A percentile compares a stretch with the other conserved stretches of the same genome.
These are phyloP conservation scores for Aspergillus hiratsukae DNA, from an alignment of 2,329 filamentous ascomycete genomes.

Conservation along the genomic window DNA sequence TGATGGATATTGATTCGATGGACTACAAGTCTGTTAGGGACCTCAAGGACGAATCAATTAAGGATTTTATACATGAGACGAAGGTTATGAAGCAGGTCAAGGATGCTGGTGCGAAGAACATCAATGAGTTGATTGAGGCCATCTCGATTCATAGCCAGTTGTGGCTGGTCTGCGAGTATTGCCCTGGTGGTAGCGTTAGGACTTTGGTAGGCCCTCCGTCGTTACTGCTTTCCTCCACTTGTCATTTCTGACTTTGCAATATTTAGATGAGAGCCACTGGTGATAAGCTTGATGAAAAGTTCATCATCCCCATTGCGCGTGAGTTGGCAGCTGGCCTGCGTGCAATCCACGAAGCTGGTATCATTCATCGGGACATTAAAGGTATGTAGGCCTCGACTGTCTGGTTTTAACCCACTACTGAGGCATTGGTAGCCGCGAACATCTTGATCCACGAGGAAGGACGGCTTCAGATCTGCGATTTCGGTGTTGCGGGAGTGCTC, in stretches of 20 bases:
- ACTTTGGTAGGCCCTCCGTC: constrained; percentile 50
- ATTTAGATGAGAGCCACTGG: constrained; percentile 46
- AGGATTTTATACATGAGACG: constrained; percentile 59
- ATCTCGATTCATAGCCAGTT: constrained; percentile 60
- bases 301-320: constrained; percentile 60
- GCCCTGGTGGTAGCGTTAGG: constrained; percentile 61
- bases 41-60: constrained; percentile 46
- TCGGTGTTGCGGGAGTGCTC: constrained; percentile 61
- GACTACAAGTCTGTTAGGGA: constrained; percentile 47
- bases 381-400: constrained; percentile 33
- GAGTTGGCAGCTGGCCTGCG: constrained; percentile 59
- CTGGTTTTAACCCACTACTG: background rate
- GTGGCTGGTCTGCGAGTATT: constrained; percentile 65
- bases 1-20: constrained; percentile 47
- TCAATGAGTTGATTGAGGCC: constrained; percentile 62
- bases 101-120: constrained; percentile 58
- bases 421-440: constrained; percentile 49
- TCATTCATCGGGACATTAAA: constrained; percentile 63
- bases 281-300: constrained; percentile 54
- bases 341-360: constrained; percentile 61
- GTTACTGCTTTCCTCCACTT: background rate
- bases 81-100: constrained; percentile 59
- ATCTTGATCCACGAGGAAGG: constrained; percentile 62
- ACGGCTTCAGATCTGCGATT: constrained; percentile 60
- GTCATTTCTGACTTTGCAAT: constrained; percentile 10